Conservation (phyloP, 1,284 basidiomycete species). For the Thelephora terrestris region DNA sequence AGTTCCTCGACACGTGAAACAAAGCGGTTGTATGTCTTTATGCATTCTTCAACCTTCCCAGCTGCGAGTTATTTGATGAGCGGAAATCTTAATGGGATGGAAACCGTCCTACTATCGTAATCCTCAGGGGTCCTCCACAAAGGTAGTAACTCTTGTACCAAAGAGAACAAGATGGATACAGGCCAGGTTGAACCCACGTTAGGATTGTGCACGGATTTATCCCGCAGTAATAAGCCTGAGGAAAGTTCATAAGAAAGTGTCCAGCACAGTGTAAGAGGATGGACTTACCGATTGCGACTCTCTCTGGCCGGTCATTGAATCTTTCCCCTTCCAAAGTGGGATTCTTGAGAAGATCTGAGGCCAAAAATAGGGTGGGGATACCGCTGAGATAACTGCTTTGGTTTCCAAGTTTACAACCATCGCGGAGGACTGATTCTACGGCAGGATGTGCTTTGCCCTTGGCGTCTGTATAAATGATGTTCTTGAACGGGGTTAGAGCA, state of each 20-base stretch:
- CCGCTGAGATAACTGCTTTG: conserved; percentile 73
- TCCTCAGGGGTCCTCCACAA: conserved; percentile 36
- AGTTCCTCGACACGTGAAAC: conserved; percentile 50
- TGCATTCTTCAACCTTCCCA: conserved; percentile 32
- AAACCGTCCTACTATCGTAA: conserved; percentile 34
- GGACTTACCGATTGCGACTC: conserved; percentile 49
- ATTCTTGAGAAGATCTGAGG: conserved; percentile 37
- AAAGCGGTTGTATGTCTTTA: conserved; percentile 61
- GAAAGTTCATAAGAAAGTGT: not conserved
- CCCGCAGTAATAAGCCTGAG: conserved; percentile 56
- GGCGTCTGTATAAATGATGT: conserved; percentile 48
- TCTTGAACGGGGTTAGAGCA: conserved; percentile 54
- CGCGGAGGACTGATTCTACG: conserved; percentile 65
- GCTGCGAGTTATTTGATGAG: conserved; percentile 20
- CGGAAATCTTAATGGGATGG: not conserved
- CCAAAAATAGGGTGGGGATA: conserved; percentile 59
- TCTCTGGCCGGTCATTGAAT: conserved; percentile 27
- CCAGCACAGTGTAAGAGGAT: not conserved
- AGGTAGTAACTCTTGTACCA: conserved; percentile 61
- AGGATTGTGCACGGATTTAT: conserved; percentile 56
- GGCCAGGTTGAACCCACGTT: conserved; percentile 60
- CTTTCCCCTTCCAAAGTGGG: conserved; percentile 27
- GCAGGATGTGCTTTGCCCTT: conserved; percentile 53
- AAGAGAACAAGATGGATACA: conserved; percentile 62
- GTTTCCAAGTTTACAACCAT: conserved; percentile 76